Evolutionary conservation across 2,329 filamentous ascomycete genomes (phyloP), one percentile per base, ranked within the genome.

Genomic region (Colletotrichum liaoningense): DNA sequence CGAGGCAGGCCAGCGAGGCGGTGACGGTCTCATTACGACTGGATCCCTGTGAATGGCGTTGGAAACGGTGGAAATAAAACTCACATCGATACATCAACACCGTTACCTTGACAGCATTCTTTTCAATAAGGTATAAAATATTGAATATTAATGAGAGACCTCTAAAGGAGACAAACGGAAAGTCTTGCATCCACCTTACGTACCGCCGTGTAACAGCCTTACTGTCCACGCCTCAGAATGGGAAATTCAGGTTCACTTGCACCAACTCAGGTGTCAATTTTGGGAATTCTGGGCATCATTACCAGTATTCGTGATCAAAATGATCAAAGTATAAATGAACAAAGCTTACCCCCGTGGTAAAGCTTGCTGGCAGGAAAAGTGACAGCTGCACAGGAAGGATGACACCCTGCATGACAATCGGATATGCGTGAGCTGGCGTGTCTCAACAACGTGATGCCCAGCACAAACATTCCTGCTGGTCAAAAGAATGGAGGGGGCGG

Each of bases 371-470:
- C 42, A 22, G 26, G n/a, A 28, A 16, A 24, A 60, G 4, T 19
- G 8, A 26, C 8, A 3, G 5, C 30, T 8, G 38, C 30, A 16
- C 28, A 22, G 9, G 55, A 11, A 38, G 33, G 19, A 65, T 46
- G 14, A 24, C 46, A 22, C 59, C 19, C 42, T 35, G 55, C 60
- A 70, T 70, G 66, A 73, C 26, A 46, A 26, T 9, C n/a, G 7
- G 52, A 6, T 6, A 52, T 35, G 60, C 28, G 19, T 63, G 60
- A 54, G 60, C 30, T 70, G 70, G 67, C 70, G 55, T 57, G 67
- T 62, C 67, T 73, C 67, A 70, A 69, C 60, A 60, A 24, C 60
- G 70, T 60, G 67, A 70, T 63, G 69, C 52, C 64, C 58, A 30
- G 64, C 54, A n/a, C 24, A 63, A 30, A 14, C 19, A 49, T 26